Evolutionary conservation across 2,329 filamentous ascomycete species (phyloP), one percentile per base, ranked within the genome.

Genomic region (Cladosporium oxysporum): DNA sequence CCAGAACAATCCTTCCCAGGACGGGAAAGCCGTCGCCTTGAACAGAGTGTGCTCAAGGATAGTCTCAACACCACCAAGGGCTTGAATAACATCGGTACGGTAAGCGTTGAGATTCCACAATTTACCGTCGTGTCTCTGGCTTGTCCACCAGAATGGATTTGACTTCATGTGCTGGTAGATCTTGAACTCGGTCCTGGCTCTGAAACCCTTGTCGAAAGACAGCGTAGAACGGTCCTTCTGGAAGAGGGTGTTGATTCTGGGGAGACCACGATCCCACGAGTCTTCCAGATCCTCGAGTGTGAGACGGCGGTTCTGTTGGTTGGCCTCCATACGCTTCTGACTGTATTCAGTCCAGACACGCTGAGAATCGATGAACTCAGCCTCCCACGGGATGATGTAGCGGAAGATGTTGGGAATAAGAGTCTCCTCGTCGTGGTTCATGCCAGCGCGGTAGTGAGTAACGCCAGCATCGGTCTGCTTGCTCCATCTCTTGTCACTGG

Each of bases 61-160:
- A 0, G 93, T 98, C 79, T 99, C 95, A 8, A 99, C 95, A 88
- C 93, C 93, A 76, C 94, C 94, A 58, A 97, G 81, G 0, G 94
- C 93, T 77, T 98, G 95, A 66, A 99, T 99, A 11, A 97, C 93
- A 81, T 99, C 95, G 7, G 95, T 97, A 69, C 95, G 85, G 80
- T 98, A 97, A 1, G 92, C 91, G 71, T 98, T 98, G 63, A 99
- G 79, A 70, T 97, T 97, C 95, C 95, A 99, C 5, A 99, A 80
- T 76, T 98, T 98, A 76, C 95, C 95, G 74, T 99, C 95, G 74
- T 99, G 96, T 47, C 95, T 86, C 79, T 98, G 94, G 74, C 91
- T 96, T 4, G 95, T 99, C 95, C 95, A 99, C 93, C 93, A 97
- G 84, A 98, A 98, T 0, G 95, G 95, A 76, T 98, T 97, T 80